A percentile compares a stretch with the other conserved stretches of the same genome.
These are phyloP conservation scores for Usnea hakonensis DNA, from an alignment of 495 filamentous ascomycete genomes.

Conservation along the genomic window DNA sequence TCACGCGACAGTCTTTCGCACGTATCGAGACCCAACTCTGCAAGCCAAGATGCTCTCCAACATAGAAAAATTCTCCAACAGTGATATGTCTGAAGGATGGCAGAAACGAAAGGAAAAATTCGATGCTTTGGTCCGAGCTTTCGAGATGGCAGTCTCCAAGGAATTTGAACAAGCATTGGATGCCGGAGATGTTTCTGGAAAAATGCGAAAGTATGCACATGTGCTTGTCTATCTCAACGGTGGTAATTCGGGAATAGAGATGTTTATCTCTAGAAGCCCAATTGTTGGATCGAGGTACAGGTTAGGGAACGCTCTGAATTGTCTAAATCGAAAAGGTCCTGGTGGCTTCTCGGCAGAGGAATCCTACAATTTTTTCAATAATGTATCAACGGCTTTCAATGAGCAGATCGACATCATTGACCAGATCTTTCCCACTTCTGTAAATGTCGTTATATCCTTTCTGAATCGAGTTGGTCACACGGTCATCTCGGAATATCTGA, in stretches of 20 bases:
- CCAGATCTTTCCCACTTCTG: constrained; percentile 70
- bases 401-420: constrained; percentile 80
- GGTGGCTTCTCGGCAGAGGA: constrained; percentile 65
- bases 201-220: constrained; percentile 81
- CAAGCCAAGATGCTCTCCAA: constrained; percentile 85
- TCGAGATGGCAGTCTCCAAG: constrained; percentile 80
- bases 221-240: constrained; percentile 79
- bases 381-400: constrained; percentile 63
- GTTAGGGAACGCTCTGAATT: constrained; percentile 73
- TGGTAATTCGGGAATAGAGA: constrained; percentile 65
- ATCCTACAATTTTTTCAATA: constrained; percentile 72
- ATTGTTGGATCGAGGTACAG: constrained; percentile 65
- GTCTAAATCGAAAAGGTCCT: constrained; percentile 55
- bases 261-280: constrained; percentile 82
- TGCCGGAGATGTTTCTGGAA: constrained; percentile 78
- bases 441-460: constrained; percentile 67
- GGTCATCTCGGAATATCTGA: constrained; percentile 79
- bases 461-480: constrained; percentile 77
- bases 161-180: constrained; percentile 92
- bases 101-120: constrained; percentile 60
- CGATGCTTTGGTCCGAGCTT: constrained; percentile 65
- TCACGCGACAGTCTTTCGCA: constrained; percentile 75
- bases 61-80: constrained; percentile 65
- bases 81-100: constrained; percentile 73
- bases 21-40: constrained; percentile 76